phyloP scores from a whole-genome alignment of 257 asterid species.

The Petrea volubilis region DNA sequence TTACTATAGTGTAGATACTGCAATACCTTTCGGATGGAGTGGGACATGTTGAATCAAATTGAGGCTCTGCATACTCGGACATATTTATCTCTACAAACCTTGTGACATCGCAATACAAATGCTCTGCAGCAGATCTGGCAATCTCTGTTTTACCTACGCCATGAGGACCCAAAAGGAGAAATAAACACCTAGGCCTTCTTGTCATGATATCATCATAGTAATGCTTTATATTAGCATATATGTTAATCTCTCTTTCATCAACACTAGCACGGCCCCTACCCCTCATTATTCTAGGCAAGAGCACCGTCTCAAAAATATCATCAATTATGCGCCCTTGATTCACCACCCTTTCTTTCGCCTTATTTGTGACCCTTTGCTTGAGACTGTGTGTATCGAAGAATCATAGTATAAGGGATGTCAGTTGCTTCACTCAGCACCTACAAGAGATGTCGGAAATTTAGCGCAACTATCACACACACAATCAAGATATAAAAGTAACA shows the following conservation, averaged over 20 bases:
- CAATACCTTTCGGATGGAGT: neutral
- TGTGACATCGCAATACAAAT: constrained; percentile 5
- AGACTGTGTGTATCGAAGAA: neutral
- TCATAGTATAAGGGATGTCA: neutral
- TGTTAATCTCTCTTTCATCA: too few relatives aligned
- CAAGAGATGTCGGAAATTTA: too few relatives aligned
- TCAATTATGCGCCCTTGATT: neutral
- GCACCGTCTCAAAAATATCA: neutral
- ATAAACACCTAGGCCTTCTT: neutral
- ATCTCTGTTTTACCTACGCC: neutral
- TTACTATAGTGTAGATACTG: too few relatives aligned
- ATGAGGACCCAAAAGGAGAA: neutral
- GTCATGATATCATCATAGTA: too few relatives aligned
- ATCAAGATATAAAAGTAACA: too few relatives aligned
- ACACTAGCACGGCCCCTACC: too few relatives aligned
- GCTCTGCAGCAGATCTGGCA: neutral
- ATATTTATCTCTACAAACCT: constrained; percentile 4
- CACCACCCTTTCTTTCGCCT: neutral
- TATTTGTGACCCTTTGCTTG: neutral
- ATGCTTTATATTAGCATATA: too few relatives aligned
- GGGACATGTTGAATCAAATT: neutral
- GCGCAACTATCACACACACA: too few relatives aligned
- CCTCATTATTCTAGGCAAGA: neutral
- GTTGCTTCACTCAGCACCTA: too few relatives aligned
- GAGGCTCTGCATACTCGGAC: neutral